Base-by-base conservation (phyloP, 768 basidiomycete species). In the Termitomyces sp. region DNA sequence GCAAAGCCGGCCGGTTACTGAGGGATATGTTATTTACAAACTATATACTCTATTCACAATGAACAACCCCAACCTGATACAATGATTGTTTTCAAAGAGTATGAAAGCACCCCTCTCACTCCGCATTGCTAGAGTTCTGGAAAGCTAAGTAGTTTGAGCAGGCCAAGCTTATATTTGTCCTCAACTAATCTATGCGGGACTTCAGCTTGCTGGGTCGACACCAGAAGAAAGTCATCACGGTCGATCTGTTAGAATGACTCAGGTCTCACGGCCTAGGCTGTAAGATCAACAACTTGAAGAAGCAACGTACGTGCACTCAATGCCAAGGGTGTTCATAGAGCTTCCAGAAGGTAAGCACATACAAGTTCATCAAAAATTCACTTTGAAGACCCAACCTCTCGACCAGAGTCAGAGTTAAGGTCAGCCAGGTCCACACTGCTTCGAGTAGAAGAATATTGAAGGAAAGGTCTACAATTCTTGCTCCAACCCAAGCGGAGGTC, bases 101-200 rank as follows among this genome's bases (percentile, higher is more conserved):
- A 84, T 76, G 71, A 98, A 95, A 62, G 87, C 75, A 54, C 86
- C 85, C 71, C 90, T 92, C 68, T 94, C 89, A 36, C 82, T 84
- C 55, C 95, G 94, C n/a, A 80, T 75, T 54, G 82, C 75, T 68
- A 98, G 87, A 55, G 94, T 93, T 63, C 80, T 85, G 59, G 87
- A 82, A 65, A 98, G 81, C 73, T 91, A 87, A 46, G 81, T 84
- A 65, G 77, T 81, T 74, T 94, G 92, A 22, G 90, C 83, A 58
- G 87, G 53, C 86, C 87, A 55, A 97, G 76, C 66, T 86, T 85
- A 79, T 94, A 97, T 65, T 79, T 84, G 57, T 82, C 78, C 73
- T 93, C 92, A 55, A 97, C 87, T 71, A 74, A 97, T 77, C 92
- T 94, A 56, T 10, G 29, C 51, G 29, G 46, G 54, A 52, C 24